Evolutionary conservation across 768 basidiomycete genomes (phyloP), one percentile per base, ranked within the genome.

Genomic region (Suillus weaverae): DNA sequence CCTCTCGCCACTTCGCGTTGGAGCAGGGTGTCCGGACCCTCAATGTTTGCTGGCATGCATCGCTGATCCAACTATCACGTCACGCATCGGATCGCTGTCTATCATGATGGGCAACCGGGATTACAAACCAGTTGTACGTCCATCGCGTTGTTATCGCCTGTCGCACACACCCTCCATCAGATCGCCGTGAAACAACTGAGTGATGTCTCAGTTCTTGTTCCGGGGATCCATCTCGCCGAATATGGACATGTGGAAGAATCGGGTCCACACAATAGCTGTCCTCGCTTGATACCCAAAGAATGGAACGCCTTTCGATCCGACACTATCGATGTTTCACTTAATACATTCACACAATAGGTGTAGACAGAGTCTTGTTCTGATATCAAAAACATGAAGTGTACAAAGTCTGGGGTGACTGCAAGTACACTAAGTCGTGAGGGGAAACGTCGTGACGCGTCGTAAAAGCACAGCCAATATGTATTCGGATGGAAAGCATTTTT

Each of bases 1-100:
- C 89, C 88, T 30, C 78, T 91, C 11, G 85, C 84, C 5, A 66
- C 76, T 22, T 88, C 90, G 43, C 85, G 74, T 7, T 90, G 86
- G 86, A 92, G 91, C 76, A 91, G 87, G 75, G 91, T 89, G 41
- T 80, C 85, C 20, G 91, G 91, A 7, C 91, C 91, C 1, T 60
- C 76, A 39, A 70, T 80, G 22, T 76, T 90, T 61, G 81, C 83
- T 39, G 91, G 91, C 41, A 85, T 92, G 85, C 83, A 86, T 67
- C 83, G 90, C 70, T 91, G 79, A 84, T 56, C 59, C 53, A 59
- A 20, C 18, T 43, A 38, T 26, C 14, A 38, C 16, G 14, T 38
- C 11, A 20, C 38, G 6, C 18, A 41, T 59, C 18, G 57, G 39
- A 59, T 20, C 57, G 11, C 20, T 41, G 18, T 59, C 35, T 22